Evolutionary conservation across 2,329 filamentous ascomycete species (phyloP).

Genomic region (Penicillium sp.): DNA sequence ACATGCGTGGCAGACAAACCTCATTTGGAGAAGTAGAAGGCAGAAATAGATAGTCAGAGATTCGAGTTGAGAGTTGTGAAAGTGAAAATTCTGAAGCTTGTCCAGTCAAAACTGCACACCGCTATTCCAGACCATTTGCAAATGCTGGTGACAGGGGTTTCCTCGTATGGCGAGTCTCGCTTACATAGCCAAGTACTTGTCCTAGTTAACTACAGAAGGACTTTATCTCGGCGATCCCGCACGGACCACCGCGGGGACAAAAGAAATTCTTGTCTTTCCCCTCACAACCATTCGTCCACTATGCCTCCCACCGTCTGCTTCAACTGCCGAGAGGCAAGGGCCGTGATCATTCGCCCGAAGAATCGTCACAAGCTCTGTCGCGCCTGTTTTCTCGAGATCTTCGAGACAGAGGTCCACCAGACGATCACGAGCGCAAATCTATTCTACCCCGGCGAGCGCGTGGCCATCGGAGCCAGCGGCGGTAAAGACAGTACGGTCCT

Average conservation of each 20-base stretch:
- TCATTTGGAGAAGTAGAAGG: too few species aligned
- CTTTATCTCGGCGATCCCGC: too few species aligned
- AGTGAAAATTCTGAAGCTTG: too few species aligned
- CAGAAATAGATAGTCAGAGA: too few species aligned
- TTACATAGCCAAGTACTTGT: too few species aligned
- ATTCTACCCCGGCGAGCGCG: conserved; percentile 73
- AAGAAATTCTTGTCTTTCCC: conserved; percentile 16
- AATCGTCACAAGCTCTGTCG: conserved; percentile 93
- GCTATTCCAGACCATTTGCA: too few species aligned
- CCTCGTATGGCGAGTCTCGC: too few species aligned
- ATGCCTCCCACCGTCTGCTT: conserved; percentile 78
- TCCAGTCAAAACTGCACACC: too few species aligned
- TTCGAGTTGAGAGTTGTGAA: too few species aligned
- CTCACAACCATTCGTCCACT: conserved; percentile 1
- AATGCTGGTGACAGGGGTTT: too few species aligned
- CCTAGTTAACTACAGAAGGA: too few species aligned
- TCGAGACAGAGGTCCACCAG: conserved; percentile 90
- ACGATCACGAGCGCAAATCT: conserved; percentile 78
- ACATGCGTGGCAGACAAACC: too few species aligned
- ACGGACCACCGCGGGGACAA: conserved; percentile 15
- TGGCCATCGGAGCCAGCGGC: conserved; percentile 93
- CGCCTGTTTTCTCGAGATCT: conserved; percentile 75
- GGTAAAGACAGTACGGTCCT: conserved; percentile 97
- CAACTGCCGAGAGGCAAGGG: conserved; percentile 68
- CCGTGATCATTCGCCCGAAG: conserved; percentile 88